These are phyloP conservation scores for Cystofilobasidium capitatum DNA, from an alignment of 768 basidiomycete genomes.

Conservation along the genomic window DNA sequence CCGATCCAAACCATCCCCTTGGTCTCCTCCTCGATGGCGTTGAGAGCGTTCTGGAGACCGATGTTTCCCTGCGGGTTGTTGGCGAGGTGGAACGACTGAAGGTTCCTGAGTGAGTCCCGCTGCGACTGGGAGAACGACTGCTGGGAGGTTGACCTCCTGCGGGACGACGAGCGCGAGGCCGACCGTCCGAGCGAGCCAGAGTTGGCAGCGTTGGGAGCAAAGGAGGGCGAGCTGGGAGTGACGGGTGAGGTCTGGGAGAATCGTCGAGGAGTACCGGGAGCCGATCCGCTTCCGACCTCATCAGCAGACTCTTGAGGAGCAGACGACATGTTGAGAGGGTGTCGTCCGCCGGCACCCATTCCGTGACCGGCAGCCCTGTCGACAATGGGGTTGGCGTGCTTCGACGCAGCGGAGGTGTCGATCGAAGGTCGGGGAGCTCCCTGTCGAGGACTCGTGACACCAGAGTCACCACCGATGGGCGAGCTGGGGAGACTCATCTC, in stretches of 20 bases:
- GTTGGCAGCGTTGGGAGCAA: not conserved
- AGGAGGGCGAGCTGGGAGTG: not conserved
- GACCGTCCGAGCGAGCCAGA: not conserved
- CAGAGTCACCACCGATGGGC: not conserved
- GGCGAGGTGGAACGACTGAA: constrained; percentile 21
- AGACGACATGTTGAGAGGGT: not conserved
- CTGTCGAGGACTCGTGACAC: not conserved
- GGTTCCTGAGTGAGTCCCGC: not conserved
- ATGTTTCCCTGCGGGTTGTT: constrained; percentile 66
- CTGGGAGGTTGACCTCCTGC: constrained; percentile 7
- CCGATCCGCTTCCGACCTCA: not conserved
- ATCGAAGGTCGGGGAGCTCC: not conserved
- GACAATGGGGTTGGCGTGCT: constrained; percentile 2
- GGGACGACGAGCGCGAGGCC: constrained; percentile 21
- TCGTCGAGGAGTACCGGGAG: not conserved
- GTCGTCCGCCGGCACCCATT: not conserved
- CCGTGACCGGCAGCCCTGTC: not conserved
- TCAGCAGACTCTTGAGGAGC: not conserved
- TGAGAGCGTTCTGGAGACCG: constrained; percentile 69
- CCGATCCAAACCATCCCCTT: constrained; percentile 57
- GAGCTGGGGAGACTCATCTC: constrained; percentile 20
- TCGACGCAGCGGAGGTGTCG: not conserved
- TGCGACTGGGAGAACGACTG: constrained; percentile 3
- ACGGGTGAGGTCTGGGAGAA: not conserved
- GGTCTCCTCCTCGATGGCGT: constrained; percentile 51